A percentile compares a stretch with the other conserved stretches of the same genome.
These are phyloP conservation scores for Botrytis hyacinthi DNA, from an alignment of 2,329 filamentous ascomycete genomes.

Conservation along the genomic window DNA sequence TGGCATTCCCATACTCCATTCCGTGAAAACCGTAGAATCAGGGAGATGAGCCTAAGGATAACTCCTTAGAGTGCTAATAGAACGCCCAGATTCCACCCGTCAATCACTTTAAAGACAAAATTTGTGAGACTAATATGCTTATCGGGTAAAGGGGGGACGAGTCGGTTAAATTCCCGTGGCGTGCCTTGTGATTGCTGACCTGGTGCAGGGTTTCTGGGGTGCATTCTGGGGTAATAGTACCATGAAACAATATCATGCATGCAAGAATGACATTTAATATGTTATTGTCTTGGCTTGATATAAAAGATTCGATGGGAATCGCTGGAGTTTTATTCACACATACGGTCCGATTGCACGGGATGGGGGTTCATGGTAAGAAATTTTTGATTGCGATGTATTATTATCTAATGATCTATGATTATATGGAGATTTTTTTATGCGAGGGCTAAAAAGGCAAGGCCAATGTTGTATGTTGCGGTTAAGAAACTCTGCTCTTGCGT, in stretches of 20 bases:
- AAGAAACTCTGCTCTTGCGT: background rate
- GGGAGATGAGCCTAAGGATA: background rate
- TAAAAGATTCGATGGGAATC: background rate
- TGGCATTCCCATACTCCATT: background rate
- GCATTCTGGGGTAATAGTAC: slow-evolving; percentile 3
- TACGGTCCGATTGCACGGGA: background rate
- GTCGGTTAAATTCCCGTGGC: slow-evolving; percentile 5
- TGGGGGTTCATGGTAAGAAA: background rate
- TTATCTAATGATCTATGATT: background rate
- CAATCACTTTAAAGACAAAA: background rate
- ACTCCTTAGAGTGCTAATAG: background rate
- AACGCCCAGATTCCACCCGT: background rate
- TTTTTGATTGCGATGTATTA: background rate
- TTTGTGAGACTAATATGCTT: background rate
- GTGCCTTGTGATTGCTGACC: slow-evolving; percentile 3
- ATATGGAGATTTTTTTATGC: background rate
- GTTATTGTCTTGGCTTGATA: background rate
- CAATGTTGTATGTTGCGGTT: background rate
- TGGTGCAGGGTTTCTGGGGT: background rate
- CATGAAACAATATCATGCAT: background rate
- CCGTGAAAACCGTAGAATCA: background rate
- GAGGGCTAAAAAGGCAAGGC: background rate
- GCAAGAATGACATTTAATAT: background rate
- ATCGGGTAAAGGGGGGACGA: slow-evolving; percentile 9
- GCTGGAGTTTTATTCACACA: background rate